Percentiles rank a stretch among this genome's conserved stretches.
Evolutionary conservation across 2,329 filamentous ascomycete species (phyloP).

Genomic region (Tolypocladium paradoxum): DNA sequence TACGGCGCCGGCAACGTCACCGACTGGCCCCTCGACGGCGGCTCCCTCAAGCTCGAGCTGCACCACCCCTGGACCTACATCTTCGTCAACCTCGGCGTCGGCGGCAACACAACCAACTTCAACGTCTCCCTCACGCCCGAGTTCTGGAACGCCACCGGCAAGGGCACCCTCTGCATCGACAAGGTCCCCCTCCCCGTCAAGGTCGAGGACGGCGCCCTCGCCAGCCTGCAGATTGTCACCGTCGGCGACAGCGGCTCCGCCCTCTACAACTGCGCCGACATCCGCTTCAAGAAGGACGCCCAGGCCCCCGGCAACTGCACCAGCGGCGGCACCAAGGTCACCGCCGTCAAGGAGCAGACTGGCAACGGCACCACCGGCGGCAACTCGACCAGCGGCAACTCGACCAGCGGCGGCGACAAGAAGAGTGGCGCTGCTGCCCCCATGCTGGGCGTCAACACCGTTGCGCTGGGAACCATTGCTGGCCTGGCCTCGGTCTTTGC

Average conservation of each 20-base stretch:
- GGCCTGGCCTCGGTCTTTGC: constrained; percentile 28
- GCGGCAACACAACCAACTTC: constrained; percentile 47
- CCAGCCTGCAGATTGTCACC: constrained; percentile 59
- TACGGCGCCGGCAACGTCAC: constrained; percentile 34
- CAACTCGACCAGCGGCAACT: constrained; percentile 4
- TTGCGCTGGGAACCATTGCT: constrained; percentile 22
- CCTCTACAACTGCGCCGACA: constrained; percentile 67
- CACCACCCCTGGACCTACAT: constrained; percentile 43
- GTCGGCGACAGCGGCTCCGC: constrained; percentile 46
- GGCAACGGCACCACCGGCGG: constrained; percentile 8
- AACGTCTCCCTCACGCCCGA: constrained; percentile 55
- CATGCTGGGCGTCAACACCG: constrained; percentile 11
- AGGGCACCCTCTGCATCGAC: constrained; percentile 57
- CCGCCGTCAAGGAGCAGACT: constrained; percentile 18
- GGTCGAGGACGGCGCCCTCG: constrained; percentile 49
- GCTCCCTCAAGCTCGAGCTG: constrained; percentile 35
- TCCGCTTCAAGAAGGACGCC: constrained; percentile 49
- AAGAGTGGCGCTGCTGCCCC: constrained; percentile 13
- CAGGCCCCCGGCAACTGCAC: constrained; percentile 28
- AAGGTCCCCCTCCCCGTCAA: constrained; percentile 44
- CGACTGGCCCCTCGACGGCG: constrained; percentile 42
- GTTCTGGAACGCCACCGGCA: constrained; percentile 47
- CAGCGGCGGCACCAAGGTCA: constrained; percentile 31
- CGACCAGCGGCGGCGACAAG: background rate
- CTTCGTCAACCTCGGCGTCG: constrained; percentile 42